Conservation (phyloP, 1,284 basidiomycete species). For the Austropuccinia psidii region DNA sequence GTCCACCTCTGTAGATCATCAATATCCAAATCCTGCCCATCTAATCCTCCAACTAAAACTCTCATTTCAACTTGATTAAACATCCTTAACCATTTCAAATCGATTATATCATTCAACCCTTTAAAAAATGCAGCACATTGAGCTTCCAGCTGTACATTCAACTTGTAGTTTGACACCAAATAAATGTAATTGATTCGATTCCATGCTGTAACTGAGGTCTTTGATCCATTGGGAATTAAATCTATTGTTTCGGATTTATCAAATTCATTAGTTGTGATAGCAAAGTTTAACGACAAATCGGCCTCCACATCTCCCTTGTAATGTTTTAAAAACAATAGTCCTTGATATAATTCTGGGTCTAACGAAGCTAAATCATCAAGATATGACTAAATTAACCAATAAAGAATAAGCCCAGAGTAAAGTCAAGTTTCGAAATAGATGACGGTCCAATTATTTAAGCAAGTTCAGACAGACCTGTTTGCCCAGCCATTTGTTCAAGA, state of each 20-base stretch:
- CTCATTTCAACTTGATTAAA: constrained; percentile 82
- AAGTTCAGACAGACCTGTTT: constrained; percentile 51
- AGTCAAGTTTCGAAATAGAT: not conserved
- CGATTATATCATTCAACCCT: constrained; percentile 78
- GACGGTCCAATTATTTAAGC: constrained; percentile 38
- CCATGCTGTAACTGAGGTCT: constrained; percentile 77
- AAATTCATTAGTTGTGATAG: constrained; percentile 81
- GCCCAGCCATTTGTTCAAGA: constrained; percentile 62
- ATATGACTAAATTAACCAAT: constrained; percentile 46
- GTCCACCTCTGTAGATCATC: constrained; percentile 68
- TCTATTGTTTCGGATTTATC: constrained; percentile 71
- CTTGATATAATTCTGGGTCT: constrained; percentile 87
- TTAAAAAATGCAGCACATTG: constrained; percentile 68
- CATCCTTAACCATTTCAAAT: constrained; percentile 80
- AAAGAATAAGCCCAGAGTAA: not conserved
- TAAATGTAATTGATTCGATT: constrained; percentile 84
- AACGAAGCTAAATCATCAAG: constrained; percentile 76
- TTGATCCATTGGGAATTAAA: constrained; percentile 72
- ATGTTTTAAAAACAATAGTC: constrained; percentile 85
- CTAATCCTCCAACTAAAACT: constrained; percentile 44
- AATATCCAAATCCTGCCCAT: constrained; percentile 59
- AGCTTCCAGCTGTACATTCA: constrained; percentile 76
- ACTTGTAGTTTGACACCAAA: constrained; percentile 76
- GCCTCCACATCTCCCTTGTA: constrained; percentile 72
- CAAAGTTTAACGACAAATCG: constrained; percentile 86